These are phyloP conservation scores for Closterium sp. DNA, from an alignment of 139 green algal species.

Conservation along the genomic window DNA sequence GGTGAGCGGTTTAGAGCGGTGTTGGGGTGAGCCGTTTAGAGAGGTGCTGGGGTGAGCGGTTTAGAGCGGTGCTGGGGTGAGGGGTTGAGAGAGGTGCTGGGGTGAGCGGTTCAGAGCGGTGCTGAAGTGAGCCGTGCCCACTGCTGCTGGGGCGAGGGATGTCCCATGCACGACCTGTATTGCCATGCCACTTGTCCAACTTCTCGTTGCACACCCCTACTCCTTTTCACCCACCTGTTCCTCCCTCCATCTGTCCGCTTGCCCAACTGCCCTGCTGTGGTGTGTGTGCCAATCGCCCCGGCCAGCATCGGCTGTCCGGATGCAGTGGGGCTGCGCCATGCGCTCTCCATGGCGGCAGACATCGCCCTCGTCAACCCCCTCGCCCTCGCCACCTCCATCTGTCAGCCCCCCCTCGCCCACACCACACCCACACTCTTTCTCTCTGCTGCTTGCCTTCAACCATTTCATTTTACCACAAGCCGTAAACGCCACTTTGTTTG, in stretches of 20 bases:
- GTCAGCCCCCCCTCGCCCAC: neutral
- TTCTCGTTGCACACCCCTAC: neutral
- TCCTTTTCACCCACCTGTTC: neutral
- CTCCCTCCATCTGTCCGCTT: neutral
- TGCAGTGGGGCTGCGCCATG: slow-evolving; percentile 38
- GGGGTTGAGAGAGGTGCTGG: neutral
- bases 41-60: neutral
- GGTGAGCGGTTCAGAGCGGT: neutral
- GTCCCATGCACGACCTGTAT: no score
- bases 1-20: slow-evolving; percentile 14
- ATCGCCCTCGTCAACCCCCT: slow-evolving; percentile 22
- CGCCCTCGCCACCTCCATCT: slow-evolving; percentile 16
- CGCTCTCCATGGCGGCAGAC: slow-evolving; percentile 34
- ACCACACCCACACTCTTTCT: slow-evolving; percentile 12
- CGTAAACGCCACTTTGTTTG: neutral
- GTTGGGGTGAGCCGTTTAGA: neutral
- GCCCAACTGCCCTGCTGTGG: neutral
- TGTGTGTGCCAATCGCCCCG: neutral
- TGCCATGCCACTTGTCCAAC: neutral
- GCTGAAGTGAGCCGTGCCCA: no score
- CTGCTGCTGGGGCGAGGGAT: no score
- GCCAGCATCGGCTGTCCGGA: slow-evolving; percentile 38
- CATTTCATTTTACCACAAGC: neutral
- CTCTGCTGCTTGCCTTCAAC: slow-evolving; percentile 17
- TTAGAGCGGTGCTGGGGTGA: neutral